These are phyloP conservation scores for Licmophora abbreviata DNA, from an alignment of 108 stramenopile species.

Conservation along the genomic window DNA sequence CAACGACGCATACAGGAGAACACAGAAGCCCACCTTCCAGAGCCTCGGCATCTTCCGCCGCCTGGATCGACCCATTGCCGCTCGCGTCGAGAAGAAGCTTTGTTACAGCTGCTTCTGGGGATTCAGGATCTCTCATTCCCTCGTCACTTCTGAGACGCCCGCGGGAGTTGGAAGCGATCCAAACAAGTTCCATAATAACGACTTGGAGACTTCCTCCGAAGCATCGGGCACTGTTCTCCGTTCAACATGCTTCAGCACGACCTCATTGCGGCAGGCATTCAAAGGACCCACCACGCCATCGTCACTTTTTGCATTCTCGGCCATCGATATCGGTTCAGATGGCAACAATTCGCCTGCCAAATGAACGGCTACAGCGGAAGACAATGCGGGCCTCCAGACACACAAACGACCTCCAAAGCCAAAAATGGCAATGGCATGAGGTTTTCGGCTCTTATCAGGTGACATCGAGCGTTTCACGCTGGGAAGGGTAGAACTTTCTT, in stretches of 20 bases:
- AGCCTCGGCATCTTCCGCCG: no score
- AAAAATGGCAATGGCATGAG: slow-evolving; percentile 37
- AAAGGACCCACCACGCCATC: slow-evolving; percentile 37
- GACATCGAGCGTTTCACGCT: not conserved
- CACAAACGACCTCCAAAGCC: slow-evolving; percentile 62
- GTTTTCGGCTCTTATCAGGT: not conserved
- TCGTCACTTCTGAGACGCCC: slow-evolving; percentile 65
- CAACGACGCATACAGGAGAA: no score
- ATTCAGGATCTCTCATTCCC: slow-evolving; percentile 25
- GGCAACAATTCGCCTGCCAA: slow-evolving; percentile 22
- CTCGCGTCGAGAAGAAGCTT: slow-evolving; percentile 38
- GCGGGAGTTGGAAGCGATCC: slow-evolving; percentile 48
- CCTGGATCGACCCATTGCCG: not conserved
- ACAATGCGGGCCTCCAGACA: slow-evolving; percentile 10
- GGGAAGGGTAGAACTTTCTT: not conserved
- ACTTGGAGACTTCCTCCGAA: slow-evolving; percentile 20
- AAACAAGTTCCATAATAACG: slow-evolving; percentile 64
- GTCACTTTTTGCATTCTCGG: slow-evolving; percentile 12
- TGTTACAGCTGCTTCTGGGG: slow-evolving; percentile 63
- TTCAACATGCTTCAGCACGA: slow-evolving; percentile 39
- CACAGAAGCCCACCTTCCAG: no score
- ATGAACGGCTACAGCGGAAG: slow-evolving; percentile 24
- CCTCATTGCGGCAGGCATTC: slow-evolving; percentile 14
- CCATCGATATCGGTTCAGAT: slow-evolving; percentile 3
- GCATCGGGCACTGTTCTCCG: slow-evolving; percentile 14